These are phyloP conservation scores for Penicillium canariense DNA, from an alignment of 495 filamentous ascomycete species.

Conservation along the genomic window DNA sequence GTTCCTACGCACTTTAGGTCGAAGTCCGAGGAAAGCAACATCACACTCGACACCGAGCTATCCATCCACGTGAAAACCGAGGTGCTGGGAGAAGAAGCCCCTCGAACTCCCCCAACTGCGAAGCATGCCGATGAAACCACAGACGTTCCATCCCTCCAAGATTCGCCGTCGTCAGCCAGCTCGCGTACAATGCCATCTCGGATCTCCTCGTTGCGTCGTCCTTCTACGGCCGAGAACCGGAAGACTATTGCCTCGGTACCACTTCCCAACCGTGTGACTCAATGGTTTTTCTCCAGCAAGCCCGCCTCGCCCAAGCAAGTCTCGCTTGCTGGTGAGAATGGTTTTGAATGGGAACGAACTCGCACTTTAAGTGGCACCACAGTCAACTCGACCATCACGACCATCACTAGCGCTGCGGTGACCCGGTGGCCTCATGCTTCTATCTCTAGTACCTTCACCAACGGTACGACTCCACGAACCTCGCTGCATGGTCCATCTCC, in stretches of 20 bases:
- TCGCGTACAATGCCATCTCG: conserved; percentile 23
- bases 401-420: conserved; percentile 14
- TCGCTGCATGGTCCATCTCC: conserved; percentile 21
- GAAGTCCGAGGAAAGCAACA: conserved; percentile 14
- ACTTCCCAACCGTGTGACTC: conserved; percentile 31
- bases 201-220: conserved; percentile 18
- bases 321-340: conserved; percentile 20
- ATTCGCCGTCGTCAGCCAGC: conserved; percentile 19
- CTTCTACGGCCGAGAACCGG: conserved; percentile 25
- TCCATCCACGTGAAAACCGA: background rate
- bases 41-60: conserved; percentile 5
- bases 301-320: conserved; percentile 11
- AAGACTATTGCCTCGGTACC: conserved; percentile 17
- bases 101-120: conserved; percentile 8
- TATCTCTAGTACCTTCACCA: conserved; percentile 30
- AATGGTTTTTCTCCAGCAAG: conserved; percentile 33
- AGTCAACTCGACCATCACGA: conserved; percentile 31
- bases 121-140: background rate
- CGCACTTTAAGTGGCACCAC: conserved; percentile 45
- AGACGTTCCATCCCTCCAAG: conserved; percentile 2
- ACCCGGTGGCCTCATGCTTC: conserved; percentile 26
- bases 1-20: conserved; percentile 9
- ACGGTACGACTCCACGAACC: conserved; percentile 24
- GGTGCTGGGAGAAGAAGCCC: background rate
- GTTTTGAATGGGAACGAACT: conserved; percentile 32